Conservation (phyloP, 2,329 filamentous ascomycete species). For the Clarireedia hainanense region DNA sequence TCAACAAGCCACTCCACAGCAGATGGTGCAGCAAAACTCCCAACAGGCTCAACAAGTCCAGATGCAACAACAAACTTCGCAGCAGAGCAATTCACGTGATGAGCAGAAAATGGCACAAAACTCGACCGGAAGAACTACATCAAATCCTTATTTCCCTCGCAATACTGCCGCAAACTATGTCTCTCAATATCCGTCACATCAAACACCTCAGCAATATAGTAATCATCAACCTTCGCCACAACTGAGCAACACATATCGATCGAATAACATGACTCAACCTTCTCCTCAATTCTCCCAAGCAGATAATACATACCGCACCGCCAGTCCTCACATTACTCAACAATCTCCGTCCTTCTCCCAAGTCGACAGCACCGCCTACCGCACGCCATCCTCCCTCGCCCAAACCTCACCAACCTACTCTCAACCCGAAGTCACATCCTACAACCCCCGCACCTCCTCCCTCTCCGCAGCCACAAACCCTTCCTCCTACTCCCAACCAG, state of each 20-base stretch:
- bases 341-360: constrained; percentile 25
- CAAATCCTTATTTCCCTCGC: constrained; percentile 24
- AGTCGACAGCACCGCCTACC: constrained; percentile 17
- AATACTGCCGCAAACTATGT: constrained; percentile 19
- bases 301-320: constrained; percentile 25
- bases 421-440: constrained; percentile 16
- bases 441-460: constrained; percentile 21
- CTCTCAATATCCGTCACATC: constrained; percentile 27
- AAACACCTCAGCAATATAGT: constrained; percentile 25
- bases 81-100: constrained; percentile 21
- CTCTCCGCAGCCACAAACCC: constrained; percentile 20
- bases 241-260: constrained; percentile 22
- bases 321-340: constrained; percentile 26
- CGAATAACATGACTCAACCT: constrained; percentile 20
- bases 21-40: constrained; percentile 15
- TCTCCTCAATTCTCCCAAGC: constrained; percentile 25
- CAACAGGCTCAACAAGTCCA: constrained; percentile 11
- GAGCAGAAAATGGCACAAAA: constrained; percentile 21
- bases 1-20: constrained; percentile 22
- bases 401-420: constrained; percentile 26
- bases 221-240: constrained; percentile 26
- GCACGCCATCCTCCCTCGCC: constrained; percentile 18
- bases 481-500: constrained; percentile 22
- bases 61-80: constrained; percentile 21
- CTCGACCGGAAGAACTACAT: constrained; percentile 17